Base-by-base conservation (phyloP, 768 basidiomycete genomes). In the Lyophyllum shimeji region DNA sequence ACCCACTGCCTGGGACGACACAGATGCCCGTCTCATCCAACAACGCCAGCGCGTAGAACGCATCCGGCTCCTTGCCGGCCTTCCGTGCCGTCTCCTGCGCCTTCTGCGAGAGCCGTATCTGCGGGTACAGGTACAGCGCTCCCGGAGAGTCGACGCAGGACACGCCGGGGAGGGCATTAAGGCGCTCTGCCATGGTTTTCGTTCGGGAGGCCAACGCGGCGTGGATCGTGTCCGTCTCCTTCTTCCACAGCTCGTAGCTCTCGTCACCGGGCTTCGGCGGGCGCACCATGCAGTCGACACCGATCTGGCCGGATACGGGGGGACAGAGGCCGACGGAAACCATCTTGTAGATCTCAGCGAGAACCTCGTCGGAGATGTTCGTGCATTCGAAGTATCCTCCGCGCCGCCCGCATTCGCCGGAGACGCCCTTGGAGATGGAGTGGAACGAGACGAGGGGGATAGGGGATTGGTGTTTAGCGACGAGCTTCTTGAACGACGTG, bases 321-420 rank as follows among this genome's bases (percentile, higher is more conserved):
- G 97, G 93, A 71, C 96, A 98, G 20, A 98, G 82, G 2, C 82
- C 81, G 53, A 98, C 91, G 63, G 84, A 87, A 52, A 93, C 92
- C 87, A 99, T 95, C 78, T 98, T 99, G 81, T 98, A 98, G 50
- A 98, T 83, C 67, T 91, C 82, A 15, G 90, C 93, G 57, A 89
- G 75, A 56, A 96, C 80, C 25, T 93, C 87, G 7, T 85, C 77
- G 12, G 78, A 67, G 61, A 99, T 74, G 73, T 98, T 98, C 58
- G 83, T 81, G 68, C 87, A 85, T 74, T 99, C 96, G 64, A 96
- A 95, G 78, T 97, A 99, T 2, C 95, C 96, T 31, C 96, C 96
- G 46, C 97, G 82, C n/a, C 96, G 81, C 1, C 97, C 96, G 69
- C 97, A 99, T 74, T 99, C 96, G 56, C 96, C 96, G 34, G 83